phyloP scores from a whole-genome alignment of 129 eudicot species.

The Flaveria linearis region DNA sequence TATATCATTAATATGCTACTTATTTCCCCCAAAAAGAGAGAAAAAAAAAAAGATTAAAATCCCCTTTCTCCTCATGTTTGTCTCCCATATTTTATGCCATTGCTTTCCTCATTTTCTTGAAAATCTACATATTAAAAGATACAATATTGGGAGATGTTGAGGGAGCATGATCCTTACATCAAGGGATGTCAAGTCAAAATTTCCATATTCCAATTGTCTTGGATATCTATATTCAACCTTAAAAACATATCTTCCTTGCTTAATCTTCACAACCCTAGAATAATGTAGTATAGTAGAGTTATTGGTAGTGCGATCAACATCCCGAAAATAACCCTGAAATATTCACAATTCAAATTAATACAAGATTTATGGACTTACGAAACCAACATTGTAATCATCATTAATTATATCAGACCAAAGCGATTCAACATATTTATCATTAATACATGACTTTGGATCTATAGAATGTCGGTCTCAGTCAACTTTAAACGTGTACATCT shows the following conservation, averaged over 20 bases:
- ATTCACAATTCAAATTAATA: not conserved
- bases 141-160: constrained; percentile 30
- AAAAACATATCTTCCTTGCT: constrained; percentile 24
- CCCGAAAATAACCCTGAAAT: constrained; percentile 87
- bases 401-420: too few relatives aligned
- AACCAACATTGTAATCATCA: not conserved
- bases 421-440: too few relatives aligned
- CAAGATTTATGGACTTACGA: not conserved
- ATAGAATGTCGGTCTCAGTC: too few relatives aligned
- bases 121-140: constrained; percentile 30
- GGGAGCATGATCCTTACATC: constrained; percentile 42
- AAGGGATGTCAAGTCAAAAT: constrained; percentile 31
- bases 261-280: constrained; percentile 59
- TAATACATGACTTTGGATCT: too few relatives aligned
- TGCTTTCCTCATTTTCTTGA: constrained; percentile 34
- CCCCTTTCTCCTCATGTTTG: constrained; percentile 36
- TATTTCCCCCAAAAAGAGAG: not conserved
- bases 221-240: constrained; percentile 25
- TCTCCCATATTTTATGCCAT: constrained; percentile 19
- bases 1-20: constrained; percentile 22
- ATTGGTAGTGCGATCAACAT: constrained; percentile 96
- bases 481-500: too few relatives aligned
- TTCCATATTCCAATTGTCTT: constrained; percentile 39
- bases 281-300: constrained; percentile 79
- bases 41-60: not conserved